phyloP scores from a whole-genome alignment of 2,329 filamentous ascomycete species.

The Rhynchosporium graminicola region DNA sequence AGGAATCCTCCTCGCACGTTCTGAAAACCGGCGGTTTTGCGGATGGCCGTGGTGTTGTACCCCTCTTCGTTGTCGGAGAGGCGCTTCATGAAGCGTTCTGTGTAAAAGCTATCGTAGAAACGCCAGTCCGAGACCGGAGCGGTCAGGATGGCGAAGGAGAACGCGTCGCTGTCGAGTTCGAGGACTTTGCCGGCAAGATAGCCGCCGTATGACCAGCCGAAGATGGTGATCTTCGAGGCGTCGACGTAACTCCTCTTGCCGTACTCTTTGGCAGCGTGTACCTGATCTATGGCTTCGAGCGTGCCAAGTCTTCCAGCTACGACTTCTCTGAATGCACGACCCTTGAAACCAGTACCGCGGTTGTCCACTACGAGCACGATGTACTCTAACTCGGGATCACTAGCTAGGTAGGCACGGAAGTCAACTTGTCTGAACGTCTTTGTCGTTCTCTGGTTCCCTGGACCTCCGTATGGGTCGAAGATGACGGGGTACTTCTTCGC shows the following conservation, averaged over 20 bases:
- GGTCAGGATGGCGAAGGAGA: slow-evolving; percentile 63
- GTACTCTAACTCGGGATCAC: slow-evolving; percentile 67
- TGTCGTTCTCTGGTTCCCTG: slow-evolving; percentile 60
- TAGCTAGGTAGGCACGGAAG: slow-evolving; percentile 65
- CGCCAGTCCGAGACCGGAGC: slow-evolving; percentile 70
- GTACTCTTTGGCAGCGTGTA: slow-evolving; percentile 63
- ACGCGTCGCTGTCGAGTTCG: slow-evolving; percentile 60
- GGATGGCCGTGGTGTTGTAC: slow-evolving; percentile 62
- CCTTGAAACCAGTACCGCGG: slow-evolving; percentile 65
- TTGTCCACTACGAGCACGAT: slow-evolving; percentile 69
- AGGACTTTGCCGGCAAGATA: slow-evolving; percentile 68
- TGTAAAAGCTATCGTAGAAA: slow-evolving; percentile 72
- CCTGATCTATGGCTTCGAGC: slow-evolving; percentile 65
- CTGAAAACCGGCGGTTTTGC: slow-evolving; percentile 60
- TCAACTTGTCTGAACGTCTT: slow-evolving; percentile 57
- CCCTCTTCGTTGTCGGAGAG: slow-evolving; percentile 56
- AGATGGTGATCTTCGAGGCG: slow-evolving; percentile 61
- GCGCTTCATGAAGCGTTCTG: slow-evolving; percentile 72
- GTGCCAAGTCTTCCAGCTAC: slow-evolving; percentile 58
- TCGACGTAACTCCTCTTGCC: slow-evolving; percentile 56
- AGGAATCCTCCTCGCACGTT: slow-evolving; percentile 60
- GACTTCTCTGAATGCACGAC: slow-evolving; percentile 60
- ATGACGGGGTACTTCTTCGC: slow-evolving; percentile 65
- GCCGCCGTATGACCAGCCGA: slow-evolving; percentile 69
- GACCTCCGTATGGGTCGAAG: slow-evolving; percentile 69